Percentiles rank a stretch among this genome's conserved stretches.
Conservation (phyloP, 352 stramenopile genomes). For the Phytophthora palmivora region DNA sequence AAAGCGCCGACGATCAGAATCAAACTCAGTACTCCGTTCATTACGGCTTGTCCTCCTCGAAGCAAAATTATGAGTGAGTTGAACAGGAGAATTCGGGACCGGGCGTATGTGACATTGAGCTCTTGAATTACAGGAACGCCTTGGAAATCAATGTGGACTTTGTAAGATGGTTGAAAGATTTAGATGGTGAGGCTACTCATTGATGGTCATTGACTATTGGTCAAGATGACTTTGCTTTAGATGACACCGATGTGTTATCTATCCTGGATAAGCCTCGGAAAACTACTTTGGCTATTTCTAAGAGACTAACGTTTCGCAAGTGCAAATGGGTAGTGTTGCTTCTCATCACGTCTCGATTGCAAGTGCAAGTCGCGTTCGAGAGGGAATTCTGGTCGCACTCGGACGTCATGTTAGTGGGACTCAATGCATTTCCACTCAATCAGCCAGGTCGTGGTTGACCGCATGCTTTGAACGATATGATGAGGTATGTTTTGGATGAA, state of each 20-base stretch:
- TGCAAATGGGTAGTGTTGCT: conserved; percentile 35
- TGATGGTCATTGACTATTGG: too few relatives aligned
- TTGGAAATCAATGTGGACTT: too few relatives aligned
- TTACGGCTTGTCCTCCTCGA: too few relatives aligned
- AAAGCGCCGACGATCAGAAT: conserved; percentile 38
- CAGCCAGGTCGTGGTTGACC: conserved; percentile 23
- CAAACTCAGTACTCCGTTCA: conserved; percentile 27
- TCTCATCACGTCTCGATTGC: conserved; percentile 41
- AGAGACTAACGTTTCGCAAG: too few relatives aligned
- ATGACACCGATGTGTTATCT: too few relatives aligned
- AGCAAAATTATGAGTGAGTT: neutral
- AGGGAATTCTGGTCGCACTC: conserved; percentile 46
- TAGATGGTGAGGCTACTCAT: too few relatives aligned
- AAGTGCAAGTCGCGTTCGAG: conserved; percentile 35
- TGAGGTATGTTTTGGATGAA: conserved; percentile 31
- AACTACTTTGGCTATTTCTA: conserved; percentile 24
- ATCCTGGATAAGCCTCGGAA: too few relatives aligned
- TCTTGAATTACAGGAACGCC: too few relatives aligned
- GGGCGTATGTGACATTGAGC: too few relatives aligned
- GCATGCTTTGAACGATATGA: conserved; percentile 41
- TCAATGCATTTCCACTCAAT: conserved; percentile 6
- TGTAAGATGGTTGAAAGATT: too few relatives aligned
- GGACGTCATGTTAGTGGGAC: conserved; percentile 20
- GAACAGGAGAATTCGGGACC: neutral
- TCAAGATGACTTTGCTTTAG: too few relatives aligned